phyloP scores from a whole-genome alignment of 495 filamentous ascomycete genomes.

The Cairneyella variabilis region DNA sequence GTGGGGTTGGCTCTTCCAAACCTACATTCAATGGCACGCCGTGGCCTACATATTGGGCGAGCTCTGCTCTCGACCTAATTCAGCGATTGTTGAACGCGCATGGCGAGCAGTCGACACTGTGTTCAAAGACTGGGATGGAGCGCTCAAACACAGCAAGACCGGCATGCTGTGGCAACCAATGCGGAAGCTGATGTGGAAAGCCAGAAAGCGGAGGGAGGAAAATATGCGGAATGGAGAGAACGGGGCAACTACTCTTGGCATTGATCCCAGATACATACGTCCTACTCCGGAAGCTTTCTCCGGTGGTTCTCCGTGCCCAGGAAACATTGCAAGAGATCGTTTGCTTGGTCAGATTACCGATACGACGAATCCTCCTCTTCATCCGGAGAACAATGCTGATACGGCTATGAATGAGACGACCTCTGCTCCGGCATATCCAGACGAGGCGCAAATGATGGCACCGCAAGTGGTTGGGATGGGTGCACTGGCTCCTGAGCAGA shows the following conservation, averaged over 20 bases:
- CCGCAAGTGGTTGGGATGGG: conserved; percentile 14
- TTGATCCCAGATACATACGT: conserved; percentile 9
- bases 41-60: conserved; percentile 75
- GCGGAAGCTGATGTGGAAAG: conserved; percentile 66
- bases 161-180: conserved; percentile 73
- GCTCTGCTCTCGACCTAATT: conserved; percentile 60
- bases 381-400: no score
- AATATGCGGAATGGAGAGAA: conserved; percentile 30
- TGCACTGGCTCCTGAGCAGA: conserved; percentile 9
- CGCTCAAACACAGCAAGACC: conserved; percentile 48
- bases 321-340: conserved; percentile 32
- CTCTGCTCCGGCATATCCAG: no score
- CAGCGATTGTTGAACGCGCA: conserved; percentile 66
- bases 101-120: conserved; percentile 69
- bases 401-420: no score
- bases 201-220: conserved; percentile 47
- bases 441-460: no score
- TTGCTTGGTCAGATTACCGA: conserved; percentile 21
- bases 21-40: conserved; percentile 80
- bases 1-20: conserved; percentile 80
- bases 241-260: not conserved
- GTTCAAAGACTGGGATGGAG: conserved; percentile 50
- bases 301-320: not conserved
- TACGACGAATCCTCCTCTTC: not conserved
- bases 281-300: conserved; percentile 5